phyloP scores from a whole-genome alignment of 768 basidiomycete genomes.

The Russula lepida region DNA sequence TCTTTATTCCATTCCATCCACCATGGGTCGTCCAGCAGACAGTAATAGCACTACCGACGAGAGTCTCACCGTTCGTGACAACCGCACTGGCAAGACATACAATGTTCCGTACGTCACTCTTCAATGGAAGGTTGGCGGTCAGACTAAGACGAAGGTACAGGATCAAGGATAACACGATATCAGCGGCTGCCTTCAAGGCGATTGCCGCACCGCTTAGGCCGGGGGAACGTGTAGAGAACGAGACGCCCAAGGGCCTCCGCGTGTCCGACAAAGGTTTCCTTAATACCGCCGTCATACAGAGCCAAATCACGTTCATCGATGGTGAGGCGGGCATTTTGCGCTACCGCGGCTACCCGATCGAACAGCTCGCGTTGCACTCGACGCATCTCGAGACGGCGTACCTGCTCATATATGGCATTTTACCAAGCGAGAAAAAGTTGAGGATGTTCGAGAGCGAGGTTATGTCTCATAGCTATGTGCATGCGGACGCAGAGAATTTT shows the following conservation, averaged over 20 bases:
- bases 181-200: slow-evolving; percentile 73
- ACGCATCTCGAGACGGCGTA: slow-evolving; percentile 79
- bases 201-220: slow-evolving; percentile 50
- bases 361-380: slow-evolving; percentile 75
- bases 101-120: slow-evolving; percentile 52
- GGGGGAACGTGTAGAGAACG: slow-evolving; percentile 70
- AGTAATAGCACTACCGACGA: slow-evolving; percentile 11
- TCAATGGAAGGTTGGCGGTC: not conserved
- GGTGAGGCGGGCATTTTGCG: slow-evolving; percentile 69
- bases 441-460: slow-evolving; percentile 65
- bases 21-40: slow-evolving; percentile 15
- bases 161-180: slow-evolving; percentile 71
- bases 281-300: slow-evolving; percentile 74
- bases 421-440: slow-evolving; percentile 58
- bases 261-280: slow-evolving; percentile 74
- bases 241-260: slow-evolving; percentile 73
- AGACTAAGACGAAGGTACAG: slow-evolving; percentile 30
- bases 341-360: slow-evolving; percentile 87
- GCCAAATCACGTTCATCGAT: slow-evolving; percentile 84
- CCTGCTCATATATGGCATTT: slow-evolving; percentile 79
- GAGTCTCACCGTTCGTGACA: slow-evolving; percentile 63
- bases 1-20: not conserved
- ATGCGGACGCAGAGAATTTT: slow-evolving; percentile 35
- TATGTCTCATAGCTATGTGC: slow-evolving; percentile 55
- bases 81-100: slow-evolving; percentile 76